Conservation (phyloP, 495 filamentous ascomycete genomes). For the Aspergillus baeticus region DNA sequence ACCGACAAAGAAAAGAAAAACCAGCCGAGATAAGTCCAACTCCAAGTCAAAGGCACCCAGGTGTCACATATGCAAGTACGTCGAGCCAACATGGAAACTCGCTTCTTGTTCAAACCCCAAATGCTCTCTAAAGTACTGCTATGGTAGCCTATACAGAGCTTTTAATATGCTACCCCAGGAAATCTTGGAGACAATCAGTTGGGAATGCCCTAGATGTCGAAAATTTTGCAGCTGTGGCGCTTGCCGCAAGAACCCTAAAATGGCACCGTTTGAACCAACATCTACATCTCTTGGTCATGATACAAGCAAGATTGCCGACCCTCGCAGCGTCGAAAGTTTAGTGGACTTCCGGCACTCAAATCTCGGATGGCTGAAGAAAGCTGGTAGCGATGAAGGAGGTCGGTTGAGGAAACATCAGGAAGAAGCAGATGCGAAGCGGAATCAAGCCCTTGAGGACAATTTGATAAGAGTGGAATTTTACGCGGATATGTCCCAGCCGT, state of each 20-base stretch:
- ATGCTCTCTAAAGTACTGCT: constrained; percentile 78
- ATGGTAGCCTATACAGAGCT: constrained; percentile 81
- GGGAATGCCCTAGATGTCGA: constrained; percentile 84
- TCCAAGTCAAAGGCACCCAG: constrained; percentile 35
- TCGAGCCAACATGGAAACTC: constrained; percentile 77
- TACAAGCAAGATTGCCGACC: constrained; percentile 82
- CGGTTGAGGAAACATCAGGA: constrained; percentile 47
- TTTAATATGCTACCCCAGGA: constrained; percentile 82
- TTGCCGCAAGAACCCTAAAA: constrained; percentile 61
- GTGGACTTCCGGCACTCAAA: constrained; percentile 86
- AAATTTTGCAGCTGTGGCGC: constrained; percentile 79
- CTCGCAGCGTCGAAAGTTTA: constrained; percentile 79
- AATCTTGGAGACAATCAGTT: constrained; percentile 73
- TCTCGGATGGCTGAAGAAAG: constrained; percentile 68
- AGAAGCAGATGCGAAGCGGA: constrained; percentile 49
- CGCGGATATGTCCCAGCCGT: constrained; percentile 20
- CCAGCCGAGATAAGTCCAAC: constrained; percentile 31
- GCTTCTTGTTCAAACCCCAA: constrained; percentile 61
- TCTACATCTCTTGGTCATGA: constrained; percentile 85
- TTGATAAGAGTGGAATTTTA: constrained; percentile 29
- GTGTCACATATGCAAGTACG: constrained; percentile 80
- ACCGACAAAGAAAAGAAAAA: constrained; percentile 50
- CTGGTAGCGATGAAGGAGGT: constrained; percentile 45
- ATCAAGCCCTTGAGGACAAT: constrained; percentile 40
- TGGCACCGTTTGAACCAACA: constrained; percentile 75